phyloP scores from a whole-genome alignment of 768 basidiomycete genomes.

The Mrakia gelida region DNA sequence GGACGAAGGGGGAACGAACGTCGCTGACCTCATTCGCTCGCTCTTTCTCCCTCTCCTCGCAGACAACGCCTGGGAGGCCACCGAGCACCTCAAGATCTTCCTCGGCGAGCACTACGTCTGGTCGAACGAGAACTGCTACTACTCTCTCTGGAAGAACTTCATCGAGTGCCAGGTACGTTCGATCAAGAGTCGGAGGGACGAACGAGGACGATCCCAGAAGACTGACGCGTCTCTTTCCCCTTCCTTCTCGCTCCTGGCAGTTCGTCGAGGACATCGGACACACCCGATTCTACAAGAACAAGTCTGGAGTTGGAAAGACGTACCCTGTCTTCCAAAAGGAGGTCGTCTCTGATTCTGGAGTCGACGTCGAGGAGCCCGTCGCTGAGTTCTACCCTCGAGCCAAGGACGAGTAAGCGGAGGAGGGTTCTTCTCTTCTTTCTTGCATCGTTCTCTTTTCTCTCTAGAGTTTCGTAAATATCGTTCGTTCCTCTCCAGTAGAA shows the following conservation, averaged over 20 bases:
- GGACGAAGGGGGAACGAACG: not conserved
- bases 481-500: not conserved
- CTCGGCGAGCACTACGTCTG: slow-evolving; percentile 53
- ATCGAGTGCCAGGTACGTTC: slow-evolving; percentile 64
- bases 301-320: slow-evolving; percentile 66
- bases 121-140: slow-evolving; percentile 50
- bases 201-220: too few species aligned
- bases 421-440: too few species aligned
- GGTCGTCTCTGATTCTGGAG: slow-evolving; percentile 60
- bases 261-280: slow-evolving; percentile 94
- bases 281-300: slow-evolving; percentile 60
- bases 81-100: slow-evolving; percentile 71
- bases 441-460: not conserved
- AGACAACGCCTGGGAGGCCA: slow-evolving; percentile 72
- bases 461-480: not conserved
- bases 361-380: slow-evolving; percentile 52
- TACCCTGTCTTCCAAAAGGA: slow-evolving; percentile 57
- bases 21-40: slow-evolving; percentile 21
- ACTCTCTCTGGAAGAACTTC: slow-evolving; percentile 53
- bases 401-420: slow-evolving; percentile 26
- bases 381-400: slow-evolving; percentile 18
- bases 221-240: not conserved
- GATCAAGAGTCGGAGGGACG: not conserved
- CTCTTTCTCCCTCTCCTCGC: slow-evolving; percentile 42
- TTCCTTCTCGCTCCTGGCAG: slow-evolving; percentile 36